Conservation (phyloP, 1,284 basidiomycete genomes). For the Melampsora americana region DNA sequence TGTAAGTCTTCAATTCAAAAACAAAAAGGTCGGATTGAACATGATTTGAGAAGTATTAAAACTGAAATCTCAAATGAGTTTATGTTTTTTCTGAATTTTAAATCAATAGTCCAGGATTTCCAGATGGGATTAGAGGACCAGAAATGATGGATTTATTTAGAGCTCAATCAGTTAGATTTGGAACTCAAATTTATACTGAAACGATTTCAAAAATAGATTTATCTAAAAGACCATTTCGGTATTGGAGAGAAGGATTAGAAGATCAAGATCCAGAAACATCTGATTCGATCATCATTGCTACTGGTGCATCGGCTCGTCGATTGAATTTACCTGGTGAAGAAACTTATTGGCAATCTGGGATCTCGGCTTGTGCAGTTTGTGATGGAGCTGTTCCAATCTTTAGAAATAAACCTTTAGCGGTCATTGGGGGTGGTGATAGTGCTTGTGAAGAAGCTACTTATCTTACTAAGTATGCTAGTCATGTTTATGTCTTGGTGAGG, state of each 20-base stretch:
- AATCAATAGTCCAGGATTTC: slow-evolving; percentile 94
- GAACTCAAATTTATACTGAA: slow-evolving; percentile 92
- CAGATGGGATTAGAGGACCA: slow-evolving; percentile 88
- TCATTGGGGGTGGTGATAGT: slow-evolving; percentile 96
- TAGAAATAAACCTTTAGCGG: slow-evolving; percentile 92
- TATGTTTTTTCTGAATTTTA: neutral
- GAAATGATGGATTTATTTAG: slow-evolving; percentile 98
- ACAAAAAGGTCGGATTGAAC: too few species aligned
- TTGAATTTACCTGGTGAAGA: slow-evolving; percentile 87
- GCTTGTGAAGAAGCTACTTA: slow-evolving; percentile 95
- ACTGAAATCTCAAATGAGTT: neutral
- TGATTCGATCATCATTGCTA: slow-evolving; percentile 91
- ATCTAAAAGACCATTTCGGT: slow-evolving; percentile 87
- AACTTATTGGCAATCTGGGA: slow-evolving; percentile 96
- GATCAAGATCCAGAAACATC: slow-evolving; percentile 73
- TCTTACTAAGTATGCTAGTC: slow-evolving; percentile 77
- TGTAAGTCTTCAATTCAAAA: too few species aligned
- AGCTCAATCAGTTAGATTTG: slow-evolving; percentile 66
- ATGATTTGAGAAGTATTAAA: too few species aligned
- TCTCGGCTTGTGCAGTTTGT: slow-evolving; percentile 96
- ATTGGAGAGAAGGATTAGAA: slow-evolving; percentile 91
- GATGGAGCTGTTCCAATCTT: slow-evolving; percentile 99
- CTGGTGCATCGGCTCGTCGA: slow-evolving; percentile 91
- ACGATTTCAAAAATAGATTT: slow-evolving; percentile 93
- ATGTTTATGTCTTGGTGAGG: slow-evolving; percentile 92